Conservation (phyloP, 1,284 basidiomycete genomes). For the Hortiboletus rubellus region DNA sequence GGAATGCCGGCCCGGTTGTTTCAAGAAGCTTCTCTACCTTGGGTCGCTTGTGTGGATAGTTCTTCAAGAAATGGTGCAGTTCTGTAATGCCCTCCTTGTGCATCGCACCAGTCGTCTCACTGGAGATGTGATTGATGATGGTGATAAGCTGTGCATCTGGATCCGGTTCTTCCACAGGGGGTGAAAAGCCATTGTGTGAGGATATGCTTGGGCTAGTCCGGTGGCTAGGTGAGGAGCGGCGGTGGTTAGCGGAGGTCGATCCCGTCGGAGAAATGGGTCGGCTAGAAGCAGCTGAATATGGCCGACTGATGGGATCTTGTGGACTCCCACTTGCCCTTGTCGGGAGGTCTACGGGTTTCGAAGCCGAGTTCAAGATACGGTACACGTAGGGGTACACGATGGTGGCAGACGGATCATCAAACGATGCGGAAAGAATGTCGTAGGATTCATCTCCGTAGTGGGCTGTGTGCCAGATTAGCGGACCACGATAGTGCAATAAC, state of each 20-base stretch:
- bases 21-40: conserved; percentile 86
- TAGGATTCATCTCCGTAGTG: conserved; percentile 81
- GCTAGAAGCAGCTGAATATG: conserved; percentile 58
- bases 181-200: conserved; percentile 53
- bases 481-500: conserved; percentile 10
- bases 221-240: conserved; percentile 59
- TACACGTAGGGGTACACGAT: conserved; percentile 86
- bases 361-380: conserved; percentile 74
- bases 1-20: conserved; percentile 78
- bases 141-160: conserved; percentile 76
- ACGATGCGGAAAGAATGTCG: conserved; percentile 73
- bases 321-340: conserved; percentile 42
- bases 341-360: conserved; percentile 42
- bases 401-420: conserved; percentile 80
- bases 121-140: conserved; percentile 90
- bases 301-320: conserved; percentile 42
- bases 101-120: conserved; percentile 79
- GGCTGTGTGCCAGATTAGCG: conserved; percentile 47
- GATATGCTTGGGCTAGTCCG: conserved; percentile 65
- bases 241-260: conserved; percentile 53
- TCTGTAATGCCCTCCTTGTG: conserved; percentile 94
- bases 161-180: conserved; percentile 70
- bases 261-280: conserved; percentile 64
- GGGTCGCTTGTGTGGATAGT: conserved; percentile 83
- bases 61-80: conserved; percentile 91